Evolutionary conservation across 1,139 yeast species (phyloP).

Genomic region (Hyphopichia fennica): DNA sequence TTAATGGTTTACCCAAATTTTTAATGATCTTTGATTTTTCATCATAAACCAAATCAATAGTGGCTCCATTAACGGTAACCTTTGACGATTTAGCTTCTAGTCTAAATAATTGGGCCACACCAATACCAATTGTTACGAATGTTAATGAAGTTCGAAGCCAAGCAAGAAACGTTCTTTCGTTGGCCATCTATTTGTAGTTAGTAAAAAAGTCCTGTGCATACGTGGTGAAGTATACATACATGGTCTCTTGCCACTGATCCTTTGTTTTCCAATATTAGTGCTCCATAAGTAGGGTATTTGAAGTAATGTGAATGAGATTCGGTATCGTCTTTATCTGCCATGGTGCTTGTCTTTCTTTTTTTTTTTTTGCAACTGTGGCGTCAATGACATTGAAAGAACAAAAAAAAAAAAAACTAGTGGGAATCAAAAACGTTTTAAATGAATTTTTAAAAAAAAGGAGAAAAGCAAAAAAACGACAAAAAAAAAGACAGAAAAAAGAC

Average conservation of each 20-base stretch:
- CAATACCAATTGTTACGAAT: slow-evolving; percentile 45
- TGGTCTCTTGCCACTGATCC: slow-evolving; percentile 53
- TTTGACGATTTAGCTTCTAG: slow-evolving; percentile 24
- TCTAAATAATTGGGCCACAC: slow-evolving; percentile 42
- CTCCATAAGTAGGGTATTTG: slow-evolving; percentile 11
- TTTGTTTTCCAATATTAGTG: slow-evolving; percentile 42
- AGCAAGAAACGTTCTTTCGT: slow-evolving; percentile 78
- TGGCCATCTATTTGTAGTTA: slow-evolving; percentile 45
- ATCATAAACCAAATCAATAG: slow-evolving; percentile 10
- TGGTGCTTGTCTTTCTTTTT: neutral
- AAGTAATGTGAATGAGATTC: no score
- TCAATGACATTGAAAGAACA: no score
- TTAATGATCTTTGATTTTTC: slow-evolving; percentile 9
- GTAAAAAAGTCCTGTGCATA: no score
- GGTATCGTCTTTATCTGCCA: neutral
- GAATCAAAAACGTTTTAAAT: neutral
- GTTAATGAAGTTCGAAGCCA: slow-evolving; percentile 65
- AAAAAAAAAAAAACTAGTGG: neutral
- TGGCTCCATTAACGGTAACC: slow-evolving; percentile 14
- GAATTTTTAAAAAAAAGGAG: neutral
- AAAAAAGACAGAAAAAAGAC: neutral
- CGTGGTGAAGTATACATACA: slow-evolving; percentile 13
- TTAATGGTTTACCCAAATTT: slow-evolving; percentile 38
- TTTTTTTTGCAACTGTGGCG: slow-evolving; percentile 2
- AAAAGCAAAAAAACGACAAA: neutral